Percentiles rank a stretch among this genome's conserved stretches.
Conservation (phyloP, 768 basidiomycete species). For the Macrolepiota dolichaula region DNA sequence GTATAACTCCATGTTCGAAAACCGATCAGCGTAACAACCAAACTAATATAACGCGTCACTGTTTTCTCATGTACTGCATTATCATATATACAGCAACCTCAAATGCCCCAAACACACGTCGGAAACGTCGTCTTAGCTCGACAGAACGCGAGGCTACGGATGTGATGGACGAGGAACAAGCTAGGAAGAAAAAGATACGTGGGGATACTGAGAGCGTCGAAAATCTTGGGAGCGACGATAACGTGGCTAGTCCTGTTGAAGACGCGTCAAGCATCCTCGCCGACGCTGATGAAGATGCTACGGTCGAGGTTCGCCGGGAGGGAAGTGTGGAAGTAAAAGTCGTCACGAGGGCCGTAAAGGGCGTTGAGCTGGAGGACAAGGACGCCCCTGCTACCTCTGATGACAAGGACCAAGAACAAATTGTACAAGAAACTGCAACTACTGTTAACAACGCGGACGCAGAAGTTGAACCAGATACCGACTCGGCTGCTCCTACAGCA, state of each 20-base stretch:
- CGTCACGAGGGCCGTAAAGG: slow-evolving; percentile 58
- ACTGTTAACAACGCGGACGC: not conserved
- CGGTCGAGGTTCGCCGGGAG: slow-evolving; percentile 2
- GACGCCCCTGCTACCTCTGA: slow-evolving; percentile 16
- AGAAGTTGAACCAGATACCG: not conserved
- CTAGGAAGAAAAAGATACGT: slow-evolving; percentile 42
- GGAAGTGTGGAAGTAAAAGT: slow-evolving; percentile 24
- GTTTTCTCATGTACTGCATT: not conserved
- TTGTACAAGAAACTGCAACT: slow-evolving; percentile 35
- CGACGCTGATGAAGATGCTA: slow-evolving; percentile 17
- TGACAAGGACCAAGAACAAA: slow-evolving; percentile 25
- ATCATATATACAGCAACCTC: slow-evolving; percentile 53
- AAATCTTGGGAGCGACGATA: slow-evolving; percentile 21
- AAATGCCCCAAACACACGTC: slow-evolving; percentile 64
- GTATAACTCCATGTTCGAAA: slow-evolving; percentile 21
- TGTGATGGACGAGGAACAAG: slow-evolving; percentile 33
- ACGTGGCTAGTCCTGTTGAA: not conserved
- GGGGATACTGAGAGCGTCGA: slow-evolving; percentile 25
- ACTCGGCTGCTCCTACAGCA: not conserved
- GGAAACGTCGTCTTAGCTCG: slow-evolving; percentile 62
- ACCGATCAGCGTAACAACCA: not conserved
- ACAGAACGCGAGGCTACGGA: slow-evolving; percentile 39
- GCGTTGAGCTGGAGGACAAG: slow-evolving; percentile 68
- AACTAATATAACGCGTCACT: slow-evolving; percentile 6
- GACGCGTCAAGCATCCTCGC: slow-evolving; percentile 17